phyloP scores from a whole-genome alignment of 2,329 filamentous ascomycete species.

The Colletotrichum sp. region DNA sequence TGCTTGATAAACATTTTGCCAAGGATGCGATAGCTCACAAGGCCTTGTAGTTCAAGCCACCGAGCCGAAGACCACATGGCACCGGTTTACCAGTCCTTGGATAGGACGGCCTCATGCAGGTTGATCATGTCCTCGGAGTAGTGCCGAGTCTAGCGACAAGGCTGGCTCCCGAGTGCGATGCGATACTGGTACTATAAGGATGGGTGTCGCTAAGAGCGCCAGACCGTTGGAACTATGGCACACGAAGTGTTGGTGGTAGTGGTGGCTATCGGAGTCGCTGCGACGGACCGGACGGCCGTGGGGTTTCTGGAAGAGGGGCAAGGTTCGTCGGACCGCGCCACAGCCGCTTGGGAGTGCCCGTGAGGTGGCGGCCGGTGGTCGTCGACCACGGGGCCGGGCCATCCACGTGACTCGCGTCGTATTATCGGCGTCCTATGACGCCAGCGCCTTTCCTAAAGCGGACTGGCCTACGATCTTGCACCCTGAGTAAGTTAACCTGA shows the following conservation, averaged over 20 bases:
- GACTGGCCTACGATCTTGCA: background rate
- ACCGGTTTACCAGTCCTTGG: background rate
- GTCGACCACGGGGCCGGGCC: background rate
- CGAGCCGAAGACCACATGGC: background rate
- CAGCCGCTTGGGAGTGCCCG: conserved; percentile 6
- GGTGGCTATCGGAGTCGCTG: background rate
- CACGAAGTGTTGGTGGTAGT: background rate
- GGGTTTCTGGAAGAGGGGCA: background rate
- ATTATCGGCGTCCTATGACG: conserved; percentile 11
- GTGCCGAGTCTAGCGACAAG: background rate
- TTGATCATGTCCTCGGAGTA: background rate
- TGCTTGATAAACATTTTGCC: background rate
- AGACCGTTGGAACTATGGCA: background rate
- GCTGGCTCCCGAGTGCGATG: background rate
- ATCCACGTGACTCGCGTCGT: conserved; percentile 11
- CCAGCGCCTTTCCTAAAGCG: conserved; percentile 4
- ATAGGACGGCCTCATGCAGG: background rate
- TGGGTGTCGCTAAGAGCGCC: background rate
- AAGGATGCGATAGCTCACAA: background rate
- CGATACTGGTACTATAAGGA: background rate
- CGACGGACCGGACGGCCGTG: background rate
- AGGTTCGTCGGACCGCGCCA: conserved; percentile 8
- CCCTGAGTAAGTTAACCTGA: background rate
- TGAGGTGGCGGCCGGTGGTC: conserved; percentile 4
- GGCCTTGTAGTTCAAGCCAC: background rate